These are phyloP conservation scores for Solanum sejunctum DNA, from an alignment of 257 asterid species.

Conservation along the genomic window DNA sequence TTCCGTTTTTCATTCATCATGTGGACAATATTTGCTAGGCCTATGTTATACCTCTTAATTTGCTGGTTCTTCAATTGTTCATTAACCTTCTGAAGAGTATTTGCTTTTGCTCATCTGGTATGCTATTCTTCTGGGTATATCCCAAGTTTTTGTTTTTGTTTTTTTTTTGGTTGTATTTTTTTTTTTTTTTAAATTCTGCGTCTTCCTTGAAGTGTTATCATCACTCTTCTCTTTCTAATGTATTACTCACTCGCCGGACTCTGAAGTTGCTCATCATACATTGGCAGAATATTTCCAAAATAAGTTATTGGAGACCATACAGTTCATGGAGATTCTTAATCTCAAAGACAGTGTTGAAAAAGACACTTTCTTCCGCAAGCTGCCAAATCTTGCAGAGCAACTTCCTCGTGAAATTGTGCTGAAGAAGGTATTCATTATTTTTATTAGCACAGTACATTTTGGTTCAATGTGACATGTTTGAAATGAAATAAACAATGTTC, in stretches of 20 bases:
- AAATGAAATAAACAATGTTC: not conserved
- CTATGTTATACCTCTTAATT: not conserved
- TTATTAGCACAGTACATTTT: not conserved
- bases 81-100: not conserved
- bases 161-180: too few species aligned
- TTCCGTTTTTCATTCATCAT: not conserved
- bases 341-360: slow-evolving; percentile 96
- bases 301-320: slow-evolving; percentile 93
- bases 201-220: not conserved
- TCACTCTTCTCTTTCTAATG: not conserved
- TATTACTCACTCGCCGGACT: not conserved
- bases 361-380: slow-evolving; percentile 93
- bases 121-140: not conserved
- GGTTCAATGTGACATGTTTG: not conserved
- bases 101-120: not conserved
- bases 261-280: slow-evolving; percentile 13
- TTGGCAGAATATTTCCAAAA: slow-evolving; percentile 92
- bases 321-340: slow-evolving; percentile 95
- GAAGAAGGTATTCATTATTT: slow-evolving; percentile 53
- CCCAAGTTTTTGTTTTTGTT: not conserved
- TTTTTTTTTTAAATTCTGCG: not conserved
- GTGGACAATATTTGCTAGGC: not conserved
- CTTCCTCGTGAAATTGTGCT: slow-evolving; percentile 92
- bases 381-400: slow-evolving; percentile 92
- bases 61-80: not conserved